These are phyloP conservation scores for Purpureocillium lavendulum DNA, from an alignment of 2,329 filamentous ascomycete species.

Conservation along the genomic window DNA sequence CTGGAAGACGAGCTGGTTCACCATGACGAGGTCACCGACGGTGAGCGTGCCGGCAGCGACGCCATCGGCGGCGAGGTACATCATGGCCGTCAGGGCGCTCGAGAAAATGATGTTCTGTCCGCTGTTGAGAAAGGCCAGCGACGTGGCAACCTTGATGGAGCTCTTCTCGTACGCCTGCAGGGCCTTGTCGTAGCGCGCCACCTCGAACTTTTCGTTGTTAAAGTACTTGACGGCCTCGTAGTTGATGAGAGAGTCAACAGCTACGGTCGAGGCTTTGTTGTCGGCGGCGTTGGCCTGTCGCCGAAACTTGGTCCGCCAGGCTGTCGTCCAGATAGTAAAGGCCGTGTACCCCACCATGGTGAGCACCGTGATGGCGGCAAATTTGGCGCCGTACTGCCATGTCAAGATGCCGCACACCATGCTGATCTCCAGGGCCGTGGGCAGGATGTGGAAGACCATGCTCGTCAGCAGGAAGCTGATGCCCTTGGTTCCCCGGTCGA, in stretches of 20 bases:
- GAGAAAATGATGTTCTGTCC: slow-evolving; percentile 98
- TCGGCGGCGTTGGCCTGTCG: slow-evolving; percentile 94
- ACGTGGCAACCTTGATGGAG: slow-evolving; percentile 95
- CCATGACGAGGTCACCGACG: slow-evolving; percentile 95
- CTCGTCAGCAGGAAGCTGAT: slow-evolving; percentile 95
- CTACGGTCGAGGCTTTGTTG: slow-evolving; percentile 89
- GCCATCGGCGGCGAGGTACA: slow-evolving; percentile 91
- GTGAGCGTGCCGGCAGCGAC: slow-evolving; percentile 75
- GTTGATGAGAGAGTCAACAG: slow-evolving; percentile 95
- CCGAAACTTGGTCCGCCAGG: slow-evolving; percentile 95
- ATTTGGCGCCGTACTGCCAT: slow-evolving; percentile 87
- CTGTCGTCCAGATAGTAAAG: slow-evolving; percentile 95
- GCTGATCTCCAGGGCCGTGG: slow-evolving; percentile 85
- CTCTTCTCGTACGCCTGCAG: slow-evolving; percentile 82
- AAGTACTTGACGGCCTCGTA: slow-evolving; percentile 99
- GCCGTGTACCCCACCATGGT: slow-evolving; percentile 93
- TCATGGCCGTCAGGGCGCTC: slow-evolving; percentile 87
- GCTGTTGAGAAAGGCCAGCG: slow-evolving; percentile 83
- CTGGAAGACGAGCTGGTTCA: slow-evolving; percentile 98
- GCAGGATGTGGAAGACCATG: slow-evolving; percentile 97
- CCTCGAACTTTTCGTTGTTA: slow-evolving; percentile 96
- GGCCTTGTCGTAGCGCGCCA: slow-evolving; percentile 80
- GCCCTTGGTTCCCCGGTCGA: slow-evolving; percentile 94
- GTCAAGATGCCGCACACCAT: slow-evolving; percentile 96
- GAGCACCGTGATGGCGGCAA: slow-evolving; percentile 78